A percentile compares a stretch with the other conserved stretches of the same genome.
These are phyloP conservation scores for Axilococcus clingmanii DNA, from an alignment of 139 green algal genomes.

Conservation along the genomic window DNA sequence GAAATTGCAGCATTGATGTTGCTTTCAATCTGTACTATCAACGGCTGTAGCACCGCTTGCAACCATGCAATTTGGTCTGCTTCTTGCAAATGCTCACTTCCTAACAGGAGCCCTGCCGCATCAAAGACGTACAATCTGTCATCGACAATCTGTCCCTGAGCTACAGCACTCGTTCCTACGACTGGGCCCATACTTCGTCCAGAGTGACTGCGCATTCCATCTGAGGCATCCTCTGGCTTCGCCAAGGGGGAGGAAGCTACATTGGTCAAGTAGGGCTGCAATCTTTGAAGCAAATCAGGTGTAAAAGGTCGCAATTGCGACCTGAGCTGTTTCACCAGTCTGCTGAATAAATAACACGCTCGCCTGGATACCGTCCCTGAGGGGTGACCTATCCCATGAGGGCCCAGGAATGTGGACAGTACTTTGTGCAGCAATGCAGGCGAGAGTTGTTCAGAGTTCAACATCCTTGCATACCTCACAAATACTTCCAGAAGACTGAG, in stretches of 20 bases:
- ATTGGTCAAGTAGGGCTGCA: constrained; percentile 52
- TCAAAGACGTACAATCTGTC: constrained; percentile 86
- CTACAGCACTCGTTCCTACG: neutral
- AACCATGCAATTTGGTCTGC: constrained; percentile 53
- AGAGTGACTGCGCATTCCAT: too few relatives aligned
- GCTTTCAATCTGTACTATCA: constrained; percentile 42
- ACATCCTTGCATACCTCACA: constrained; percentile 29
- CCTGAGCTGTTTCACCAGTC: constrained; percentile 60
- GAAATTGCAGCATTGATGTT: constrained; percentile 4
- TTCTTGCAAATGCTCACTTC: constrained; percentile 55
- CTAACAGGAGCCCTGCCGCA: constrained; percentile 69
- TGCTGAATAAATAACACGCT: constrained; percentile 72
- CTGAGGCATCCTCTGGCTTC: too few relatives aligned
- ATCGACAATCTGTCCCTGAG: constrained; percentile 21
- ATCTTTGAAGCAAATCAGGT: constrained; percentile 3
- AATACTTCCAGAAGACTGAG: constrained; percentile 61
- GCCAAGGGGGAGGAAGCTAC: constrained; percentile 47
- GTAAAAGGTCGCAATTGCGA: constrained; percentile 28
- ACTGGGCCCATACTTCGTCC: neutral
- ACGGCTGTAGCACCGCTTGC: constrained; percentile 42
- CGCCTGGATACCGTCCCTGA: constrained; percentile 26
- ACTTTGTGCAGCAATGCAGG: constrained; percentile 3
- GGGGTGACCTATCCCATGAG: constrained; percentile 18
- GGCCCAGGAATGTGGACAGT: constrained; percentile 16
- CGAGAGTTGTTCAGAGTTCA: constrained; percentile 21